phyloP scores from a whole-genome alignment of 1,284 basidiomycete species.

The Cystobasidium pallidum region DNA sequence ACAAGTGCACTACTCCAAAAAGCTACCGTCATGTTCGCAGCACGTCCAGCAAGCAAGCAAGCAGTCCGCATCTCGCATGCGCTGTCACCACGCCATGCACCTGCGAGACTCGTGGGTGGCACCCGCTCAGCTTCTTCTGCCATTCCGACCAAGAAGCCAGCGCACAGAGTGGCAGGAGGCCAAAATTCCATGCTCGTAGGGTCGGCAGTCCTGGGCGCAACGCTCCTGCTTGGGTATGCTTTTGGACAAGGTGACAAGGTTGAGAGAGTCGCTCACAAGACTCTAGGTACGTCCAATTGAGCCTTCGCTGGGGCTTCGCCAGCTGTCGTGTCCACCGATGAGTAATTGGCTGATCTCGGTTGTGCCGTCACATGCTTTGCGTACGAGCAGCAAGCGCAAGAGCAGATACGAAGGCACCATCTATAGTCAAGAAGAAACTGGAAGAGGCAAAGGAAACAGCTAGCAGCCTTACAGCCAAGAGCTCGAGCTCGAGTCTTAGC shows the following conservation, averaged over 20 bases:
- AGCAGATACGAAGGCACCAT: constrained; percentile 14
- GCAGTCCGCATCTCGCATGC: constrained; percentile 18
- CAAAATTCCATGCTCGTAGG: constrained; percentile 40
- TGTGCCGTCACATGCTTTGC: neutral
- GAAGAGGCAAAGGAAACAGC: constrained; percentile 16
- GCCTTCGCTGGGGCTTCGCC: neutral
- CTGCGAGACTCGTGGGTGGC: neutral
- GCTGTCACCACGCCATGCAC: neutral
- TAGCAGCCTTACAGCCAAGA: neutral
- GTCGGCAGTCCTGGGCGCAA: constrained; percentile 19
- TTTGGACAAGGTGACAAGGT: constrained; percentile 7
- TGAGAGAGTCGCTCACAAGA: constrained; percentile 6
- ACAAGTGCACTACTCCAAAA: too few relatives aligned
- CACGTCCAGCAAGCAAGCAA: constrained; percentile 4
- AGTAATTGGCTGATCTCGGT: constrained; percentile 15
- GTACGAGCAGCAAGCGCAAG: constrained; percentile 6
- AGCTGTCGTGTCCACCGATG: neutral
- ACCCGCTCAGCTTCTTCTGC: neutral
- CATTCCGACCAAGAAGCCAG: constrained; percentile 11
- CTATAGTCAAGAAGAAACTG: constrained; percentile 12
- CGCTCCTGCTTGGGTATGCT: constrained; percentile 18
- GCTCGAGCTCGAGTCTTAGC: neutral
- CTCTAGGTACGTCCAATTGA: neutral
- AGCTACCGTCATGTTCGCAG: constrained; percentile 11
- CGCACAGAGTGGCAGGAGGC: constrained; percentile 22